Conservation (phyloP, 2,329 filamentous ascomycete genomes). For the Pseudopithomyces maydicus region DNA sequence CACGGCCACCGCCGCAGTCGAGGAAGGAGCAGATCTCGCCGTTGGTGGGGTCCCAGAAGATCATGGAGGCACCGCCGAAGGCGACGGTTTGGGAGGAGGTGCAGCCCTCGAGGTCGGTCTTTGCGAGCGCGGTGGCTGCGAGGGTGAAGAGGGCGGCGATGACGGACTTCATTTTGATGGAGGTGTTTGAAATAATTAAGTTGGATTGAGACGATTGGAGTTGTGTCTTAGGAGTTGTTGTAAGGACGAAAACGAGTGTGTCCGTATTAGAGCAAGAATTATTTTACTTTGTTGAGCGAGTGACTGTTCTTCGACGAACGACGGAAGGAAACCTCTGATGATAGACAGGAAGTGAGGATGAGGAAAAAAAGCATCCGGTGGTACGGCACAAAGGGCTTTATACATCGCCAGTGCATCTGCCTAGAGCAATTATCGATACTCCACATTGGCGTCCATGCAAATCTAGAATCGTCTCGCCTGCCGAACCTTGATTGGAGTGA, state of each 20-base stretch:
- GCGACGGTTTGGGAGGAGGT: conserved; percentile 52
- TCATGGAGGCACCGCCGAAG: conserved; percentile 53
- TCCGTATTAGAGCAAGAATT: not conserved
- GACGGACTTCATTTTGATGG: conserved; percentile 18
- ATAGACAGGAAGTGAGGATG: not conserved
- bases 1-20: conserved; percentile 71
- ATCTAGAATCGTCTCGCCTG: not conserved
- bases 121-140: conserved; percentile 36
- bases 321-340: not conserved
- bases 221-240: not conserved
- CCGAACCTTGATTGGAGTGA: not conserved
- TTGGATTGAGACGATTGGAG: not conserved
- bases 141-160: conserved; percentile 35
- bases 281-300: not conserved
- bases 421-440: not conserved
- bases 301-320: not conserved
- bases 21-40: conserved; percentile 68
- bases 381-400: not conserved
- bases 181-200: not conserved
- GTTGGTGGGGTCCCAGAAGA: conserved; percentile 67
- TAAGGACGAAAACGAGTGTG: not conserved
- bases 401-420: not conserved
- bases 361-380: not conserved
- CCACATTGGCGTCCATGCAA: not conserved
- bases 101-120: conserved; percentile 50